Conservation (phyloP, 2,329 filamentous ascomycete genomes). For the Cytospora piceae region DNA sequence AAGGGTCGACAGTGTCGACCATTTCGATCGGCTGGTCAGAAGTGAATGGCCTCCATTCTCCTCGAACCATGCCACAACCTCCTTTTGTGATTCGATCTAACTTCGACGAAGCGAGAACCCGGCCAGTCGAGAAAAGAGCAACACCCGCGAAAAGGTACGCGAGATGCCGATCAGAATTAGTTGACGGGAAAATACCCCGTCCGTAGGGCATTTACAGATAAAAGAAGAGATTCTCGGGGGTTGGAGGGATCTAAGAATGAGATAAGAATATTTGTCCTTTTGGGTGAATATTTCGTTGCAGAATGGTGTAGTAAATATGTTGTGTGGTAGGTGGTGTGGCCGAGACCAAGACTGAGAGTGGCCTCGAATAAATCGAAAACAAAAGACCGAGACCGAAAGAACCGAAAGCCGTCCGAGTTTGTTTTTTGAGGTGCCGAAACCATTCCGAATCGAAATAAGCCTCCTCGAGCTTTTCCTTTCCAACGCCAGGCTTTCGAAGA, state of each 20-base stretch:
- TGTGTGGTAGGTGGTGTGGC: background rate
- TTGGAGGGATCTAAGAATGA: constrained; percentile 13
- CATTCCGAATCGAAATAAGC: background rate
- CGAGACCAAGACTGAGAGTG: background rate
- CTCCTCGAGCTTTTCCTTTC: background rate
- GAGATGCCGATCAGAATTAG: background rate
- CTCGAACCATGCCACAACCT: background rate
- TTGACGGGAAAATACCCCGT: background rate
- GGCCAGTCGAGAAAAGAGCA: background rate
- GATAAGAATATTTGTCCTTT: constrained; percentile 5
- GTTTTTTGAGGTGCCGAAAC: background rate
- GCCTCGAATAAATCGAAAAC: background rate
- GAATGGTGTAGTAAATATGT: constrained; percentile 18
- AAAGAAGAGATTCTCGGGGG: background rate
- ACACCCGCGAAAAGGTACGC: background rate
- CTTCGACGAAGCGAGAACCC: background rate
- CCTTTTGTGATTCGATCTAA: background rate
- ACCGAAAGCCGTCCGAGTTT: background rate
- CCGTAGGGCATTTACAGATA: constrained; percentile 4
- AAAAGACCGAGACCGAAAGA: background rate
- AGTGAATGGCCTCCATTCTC: background rate
- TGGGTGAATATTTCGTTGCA: background rate
- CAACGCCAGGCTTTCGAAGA: background rate
- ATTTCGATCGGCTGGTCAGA: background rate
- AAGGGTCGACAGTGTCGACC: background rate